Evolutionary conservation across 208 protist species (phyloP), one percentile per base, ranked within the genome.

Genomic region (Strigomonas galati): DNA sequence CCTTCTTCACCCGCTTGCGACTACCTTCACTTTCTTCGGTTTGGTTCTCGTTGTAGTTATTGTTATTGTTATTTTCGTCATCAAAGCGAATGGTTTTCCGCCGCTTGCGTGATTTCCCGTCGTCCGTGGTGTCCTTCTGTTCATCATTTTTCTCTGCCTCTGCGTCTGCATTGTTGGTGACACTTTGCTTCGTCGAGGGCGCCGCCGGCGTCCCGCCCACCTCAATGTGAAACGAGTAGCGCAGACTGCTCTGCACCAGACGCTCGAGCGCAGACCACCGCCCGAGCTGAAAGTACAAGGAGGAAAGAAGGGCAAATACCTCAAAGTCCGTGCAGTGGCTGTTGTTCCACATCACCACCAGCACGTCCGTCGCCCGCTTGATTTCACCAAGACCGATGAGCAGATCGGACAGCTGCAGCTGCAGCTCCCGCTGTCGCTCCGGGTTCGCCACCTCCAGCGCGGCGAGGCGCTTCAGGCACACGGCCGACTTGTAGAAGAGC

Each of bases 271-370:
- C 84, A 14, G 72, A 73, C 87, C 90, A 96, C 62, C 87, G 83
- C 1, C 87, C 91, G 1, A 92, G 75, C 67, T 96, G 91, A 62
- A 96, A 96, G 69, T 91, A 96, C 27, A 96, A 62, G 4, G 83
- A 87, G n/a, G 91, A 79, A 19, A 96, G 72, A 30, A 87, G 74
- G 0, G 91, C 85, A 66, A 96, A 96, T 15, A 94, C 91, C 59
- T 93, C 91, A 75, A 94, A 96, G 57, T 96, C 91, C 27, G 75
- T 62, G 51, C 76, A 92, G 10, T 79, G 54, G 54, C 87, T 94
- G 66, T 76, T 76, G 51, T 89, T 85, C 87, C 91, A 96, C 24
- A 96, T 35, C 19, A 78, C 70, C 56, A 92, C 71, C 5, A 94
- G 66, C 17, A 93, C 82, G 28, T 79, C 82, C 26, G 72, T 66